Percentiles rank a stretch among this genome's conserved stretches.
Conservation (phyloP, 2,329 filamentous ascomycete genomes). For the Zymoseptoria ardabiliae region DNA sequence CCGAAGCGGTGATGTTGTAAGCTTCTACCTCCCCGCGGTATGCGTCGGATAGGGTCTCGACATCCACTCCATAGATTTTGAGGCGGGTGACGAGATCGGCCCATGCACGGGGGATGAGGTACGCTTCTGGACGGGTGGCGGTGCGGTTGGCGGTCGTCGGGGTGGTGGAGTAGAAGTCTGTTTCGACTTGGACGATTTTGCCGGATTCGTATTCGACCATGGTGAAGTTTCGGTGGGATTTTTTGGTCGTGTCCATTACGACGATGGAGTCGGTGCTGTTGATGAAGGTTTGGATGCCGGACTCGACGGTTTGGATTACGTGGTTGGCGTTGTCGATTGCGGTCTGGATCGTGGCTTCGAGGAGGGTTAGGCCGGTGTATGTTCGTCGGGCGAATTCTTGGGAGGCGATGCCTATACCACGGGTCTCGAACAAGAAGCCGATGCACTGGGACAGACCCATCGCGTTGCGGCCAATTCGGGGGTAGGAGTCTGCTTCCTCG, state of each 20-base stretch:
- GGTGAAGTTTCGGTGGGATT: slow-evolving; percentile 26
- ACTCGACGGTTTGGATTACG: slow-evolving; percentile 27
- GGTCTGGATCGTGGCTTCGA: slow-evolving; percentile 30
- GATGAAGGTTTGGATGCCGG: slow-evolving; percentile 23
- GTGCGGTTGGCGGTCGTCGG: slow-evolving; percentile 31
- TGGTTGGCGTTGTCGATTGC: slow-evolving; percentile 25
- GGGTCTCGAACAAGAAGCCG: slow-evolving; percentile 31
- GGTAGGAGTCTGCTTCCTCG: slow-evolving; percentile 31
- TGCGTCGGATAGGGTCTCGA: slow-evolving; percentile 24
- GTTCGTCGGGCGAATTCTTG: slow-evolving; percentile 31
- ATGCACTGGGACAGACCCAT: slow-evolving; percentile 32
- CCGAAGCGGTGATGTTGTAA: slow-evolving; percentile 29
- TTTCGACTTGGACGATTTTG: slow-evolving; percentile 28
- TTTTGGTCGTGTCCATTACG: slow-evolving; percentile 27
- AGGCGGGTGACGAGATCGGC: slow-evolving; percentile 29
- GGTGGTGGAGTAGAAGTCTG: slow-evolving; percentile 31
- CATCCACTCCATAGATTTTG: slow-evolving; percentile 28
- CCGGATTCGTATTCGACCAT: slow-evolving; percentile 30
- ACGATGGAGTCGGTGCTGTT: slow-evolving; percentile 25
- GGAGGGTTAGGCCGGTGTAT: slow-evolving; percentile 28
- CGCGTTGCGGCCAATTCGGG: slow-evolving; percentile 32
- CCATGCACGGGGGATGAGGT: slow-evolving; percentile 33
- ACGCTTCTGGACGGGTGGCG: slow-evolving; percentile 27
- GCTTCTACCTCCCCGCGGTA: slow-evolving; percentile 29
- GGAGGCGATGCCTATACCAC: slow-evolving; percentile 31